A percentile compares a stretch with the other conserved stretches of the same genome.
These are phyloP conservation scores for Moricandia arvensis DNA, from an alignment of 345 rosid species.

Conservation along the genomic window DNA sequence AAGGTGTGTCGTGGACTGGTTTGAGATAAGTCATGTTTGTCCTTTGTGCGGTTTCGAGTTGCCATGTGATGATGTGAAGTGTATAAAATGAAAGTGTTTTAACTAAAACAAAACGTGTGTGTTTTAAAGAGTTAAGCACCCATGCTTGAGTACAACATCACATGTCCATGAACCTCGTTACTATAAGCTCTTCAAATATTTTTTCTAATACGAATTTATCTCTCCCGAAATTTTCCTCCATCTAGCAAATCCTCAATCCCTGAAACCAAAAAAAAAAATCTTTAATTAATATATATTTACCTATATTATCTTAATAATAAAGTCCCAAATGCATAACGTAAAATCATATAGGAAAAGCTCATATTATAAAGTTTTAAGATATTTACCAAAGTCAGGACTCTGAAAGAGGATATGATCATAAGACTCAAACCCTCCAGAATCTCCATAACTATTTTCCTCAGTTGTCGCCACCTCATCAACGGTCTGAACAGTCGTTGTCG, in stretches of 20 bases:
- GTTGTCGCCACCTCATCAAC: constrained; percentile 30
- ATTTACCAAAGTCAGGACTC: constrained; percentile 42
- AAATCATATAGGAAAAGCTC: not conserved
- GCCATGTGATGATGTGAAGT: not conserved
- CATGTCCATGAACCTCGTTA: not conserved
- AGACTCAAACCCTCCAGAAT: constrained; percentile 32
- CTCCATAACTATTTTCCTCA: constrained; percentile 37
- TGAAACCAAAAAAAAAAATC: constrained; percentile 26
- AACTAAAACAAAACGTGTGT: not conserved
- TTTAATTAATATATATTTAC: too few relatives aligned
- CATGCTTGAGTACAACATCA: not conserved
- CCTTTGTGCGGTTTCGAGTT: not conserved
- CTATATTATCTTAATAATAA: too few relatives aligned
- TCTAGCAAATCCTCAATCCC: constrained; percentile 53
- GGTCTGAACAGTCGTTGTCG: constrained; percentile 2
- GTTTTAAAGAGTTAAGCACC: too few relatives aligned
- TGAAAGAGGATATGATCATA: constrained; percentile 38
- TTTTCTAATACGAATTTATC: constrained; percentile 15
- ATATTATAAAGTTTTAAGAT: too few relatives aligned
- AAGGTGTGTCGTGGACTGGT: not conserved
- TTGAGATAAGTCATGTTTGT: not conserved
- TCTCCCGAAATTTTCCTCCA: constrained; percentile 33
- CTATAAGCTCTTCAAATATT: not conserved
- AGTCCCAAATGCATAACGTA: not conserved
- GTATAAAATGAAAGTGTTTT: not conserved